phyloP scores from a whole-genome alignment of 441 rosid genomes.

The Manihot esculenta region DNA sequence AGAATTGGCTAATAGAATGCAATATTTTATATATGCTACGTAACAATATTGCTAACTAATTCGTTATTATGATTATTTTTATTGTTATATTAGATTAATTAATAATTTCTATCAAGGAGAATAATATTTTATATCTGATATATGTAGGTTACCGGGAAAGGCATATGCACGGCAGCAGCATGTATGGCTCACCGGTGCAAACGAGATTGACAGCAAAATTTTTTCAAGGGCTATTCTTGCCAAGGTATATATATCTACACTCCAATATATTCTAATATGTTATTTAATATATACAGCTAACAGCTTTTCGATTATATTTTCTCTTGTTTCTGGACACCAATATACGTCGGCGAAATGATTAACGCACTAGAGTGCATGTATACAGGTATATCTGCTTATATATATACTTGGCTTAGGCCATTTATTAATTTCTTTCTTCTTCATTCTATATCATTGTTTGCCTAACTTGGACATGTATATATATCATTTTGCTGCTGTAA shows the following conservation, averaged over 20 bases:
- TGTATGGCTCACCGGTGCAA: slow-evolving; percentile 84
- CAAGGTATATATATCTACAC: slow-evolving; percentile 77
- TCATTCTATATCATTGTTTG: too few relatives aligned
- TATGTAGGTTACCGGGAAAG: slow-evolving; percentile 84
- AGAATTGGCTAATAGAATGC: too few relatives aligned
- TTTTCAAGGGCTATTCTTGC: slow-evolving; percentile 93
- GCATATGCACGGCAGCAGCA: slow-evolving; percentile 80
- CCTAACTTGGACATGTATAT: background rate
- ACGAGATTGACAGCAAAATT: slow-evolving; percentile 84
- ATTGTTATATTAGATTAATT: too few relatives aligned
- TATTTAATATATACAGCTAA: too few relatives aligned
- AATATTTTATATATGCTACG: too few relatives aligned
- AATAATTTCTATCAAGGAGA: too few relatives aligned
- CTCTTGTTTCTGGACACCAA: slow-evolving; percentile 18
- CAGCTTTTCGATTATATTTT: too few relatives aligned
- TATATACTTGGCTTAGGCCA: background rate
- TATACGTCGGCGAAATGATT: slow-evolving; percentile 7
- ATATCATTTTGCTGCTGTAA: too few relatives aligned
- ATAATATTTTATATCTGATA: background rate
- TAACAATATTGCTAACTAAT: too few relatives aligned
- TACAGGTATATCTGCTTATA: slow-evolving; percentile 53
- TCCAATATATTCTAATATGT: too few relatives aligned
- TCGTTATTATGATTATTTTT: too few relatives aligned
- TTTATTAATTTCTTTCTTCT: too few relatives aligned
- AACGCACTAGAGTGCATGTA: slow-evolving; percentile 63